Base-by-base conservation (phyloP, 208 protist species). In the Phytomonas sp. region DNA sequence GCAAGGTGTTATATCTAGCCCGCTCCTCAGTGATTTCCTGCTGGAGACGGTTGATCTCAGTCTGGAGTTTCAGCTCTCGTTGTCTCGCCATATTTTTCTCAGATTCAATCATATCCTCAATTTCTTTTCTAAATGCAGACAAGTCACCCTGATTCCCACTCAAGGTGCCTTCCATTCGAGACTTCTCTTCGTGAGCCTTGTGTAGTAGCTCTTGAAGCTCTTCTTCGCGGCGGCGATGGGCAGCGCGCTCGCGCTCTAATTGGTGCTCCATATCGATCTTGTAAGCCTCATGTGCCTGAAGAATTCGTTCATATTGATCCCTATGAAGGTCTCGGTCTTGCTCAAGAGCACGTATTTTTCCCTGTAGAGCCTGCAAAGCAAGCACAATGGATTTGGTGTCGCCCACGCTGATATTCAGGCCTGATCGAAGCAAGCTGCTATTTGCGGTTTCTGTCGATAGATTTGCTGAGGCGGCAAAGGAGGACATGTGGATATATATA, bases 341-440 rank as follows among this genome's bases (percentile, higher is more conserved):
- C 72, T 96, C 88, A 6, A 96, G 77, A 1, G 82, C 75, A 28
- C 91, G 84, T 60, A 96, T 96, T 71, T 96, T 96, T 63, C 84
- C 77, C 70, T 94, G 91, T 28, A 96, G 78, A 17, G 91, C 85
- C 70, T 94, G 91, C 28, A 96, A 77, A 0, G 91, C 91, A 26
- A 96, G 81, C 60, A 96, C 91, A 66, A 96, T 94, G 8, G 87
- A 94, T 68, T 93, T 93, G 17, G 91, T 96, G 77, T 96, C 91
- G 0, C 91, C 91, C 2, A 94, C 88, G 37, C 87, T 93, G 71
- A 94, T 93, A 73, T 85, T 93, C 26, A 96, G 75, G 23, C 88
- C 88, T 60, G 87, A 91, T 40, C 91, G 91, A 67, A 93, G 91
- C 67, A 94, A 68, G 63, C 89, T 95, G 66, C 88, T 96, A 13